These are phyloP conservation scores for Botrytis fabae DNA, from an alignment of 2,329 filamentous ascomycete species.

Conservation along the genomic window DNA sequence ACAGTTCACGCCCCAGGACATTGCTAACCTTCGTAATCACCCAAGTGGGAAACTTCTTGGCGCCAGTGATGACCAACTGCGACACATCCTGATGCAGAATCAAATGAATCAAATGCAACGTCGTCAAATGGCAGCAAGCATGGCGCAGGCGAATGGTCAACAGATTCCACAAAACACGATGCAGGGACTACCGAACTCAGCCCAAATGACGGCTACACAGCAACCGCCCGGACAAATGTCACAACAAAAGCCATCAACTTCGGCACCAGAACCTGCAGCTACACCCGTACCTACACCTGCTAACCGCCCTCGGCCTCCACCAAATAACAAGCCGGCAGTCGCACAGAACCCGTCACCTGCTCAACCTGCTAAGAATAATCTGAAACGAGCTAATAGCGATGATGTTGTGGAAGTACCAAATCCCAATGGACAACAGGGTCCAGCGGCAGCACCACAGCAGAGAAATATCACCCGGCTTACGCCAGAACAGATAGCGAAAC, in stretches of 20 bases:
- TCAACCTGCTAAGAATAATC: constrained; percentile 41
- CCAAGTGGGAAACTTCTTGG: constrained; percentile 35
- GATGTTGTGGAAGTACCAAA: constrained; percentile 48
- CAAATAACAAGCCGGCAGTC: constrained; percentile 27
- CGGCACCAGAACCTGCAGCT: constrained; percentile 22
- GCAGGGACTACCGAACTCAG: constrained; percentile 17
- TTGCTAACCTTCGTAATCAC: constrained; percentile 33
- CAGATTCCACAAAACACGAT: constrained; percentile 21
- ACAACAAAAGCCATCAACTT: constrained; percentile 29
- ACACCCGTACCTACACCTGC: constrained; percentile 22
- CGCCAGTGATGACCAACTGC: constrained; percentile 39
- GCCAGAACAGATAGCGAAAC: constrained; percentile 34
- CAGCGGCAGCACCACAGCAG: constrained; percentile 35
- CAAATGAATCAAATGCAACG: constrained; percentile 27
- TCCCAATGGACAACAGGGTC: constrained; percentile 38
- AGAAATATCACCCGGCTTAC: constrained; percentile 39
- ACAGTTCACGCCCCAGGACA: constrained; percentile 36
- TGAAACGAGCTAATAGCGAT: constrained; percentile 48
- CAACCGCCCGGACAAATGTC: constrained; percentile 24
- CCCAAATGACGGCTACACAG: not conserved
- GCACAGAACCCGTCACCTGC: constrained; percentile 39
- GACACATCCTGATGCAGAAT: constrained; percentile 33
- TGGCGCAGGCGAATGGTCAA: constrained; percentile 24
- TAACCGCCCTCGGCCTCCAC: constrained; percentile 29
- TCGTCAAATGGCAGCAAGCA: constrained; percentile 23